Conservation (phyloP, 345 rosid species). For the Aquilaria malaccensis region DNA sequence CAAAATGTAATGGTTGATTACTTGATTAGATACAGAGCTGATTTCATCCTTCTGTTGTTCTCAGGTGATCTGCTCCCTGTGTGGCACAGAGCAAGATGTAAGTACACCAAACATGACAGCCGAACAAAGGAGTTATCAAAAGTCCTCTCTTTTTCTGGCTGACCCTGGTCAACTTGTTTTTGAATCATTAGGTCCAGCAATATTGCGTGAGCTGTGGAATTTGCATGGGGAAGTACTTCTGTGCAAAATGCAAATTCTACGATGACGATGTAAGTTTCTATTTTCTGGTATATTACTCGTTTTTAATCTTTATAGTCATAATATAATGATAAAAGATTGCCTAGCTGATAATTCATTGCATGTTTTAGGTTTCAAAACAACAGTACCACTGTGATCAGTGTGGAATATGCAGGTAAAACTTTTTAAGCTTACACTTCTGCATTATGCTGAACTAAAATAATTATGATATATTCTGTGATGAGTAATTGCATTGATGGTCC, state of each 20-base stretch:
- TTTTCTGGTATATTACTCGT: not conserved
- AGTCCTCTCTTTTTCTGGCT: not conserved
- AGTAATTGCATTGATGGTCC: no score
- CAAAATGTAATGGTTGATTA: no score
- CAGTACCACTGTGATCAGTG: slow-evolving; percentile 67
- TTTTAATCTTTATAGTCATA: not conserved
- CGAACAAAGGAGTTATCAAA: not conserved
- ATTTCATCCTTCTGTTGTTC: slow-evolving; percentile 3
- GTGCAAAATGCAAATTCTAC: slow-evolving; percentile 55
- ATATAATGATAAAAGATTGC: not conserved
- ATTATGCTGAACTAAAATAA: not conserved
- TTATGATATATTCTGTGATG: no score
- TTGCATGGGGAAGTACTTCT: slow-evolving; percentile 67
- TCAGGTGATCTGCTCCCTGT: slow-evolving; percentile 61
- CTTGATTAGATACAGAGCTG: not conserved
- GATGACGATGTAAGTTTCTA: slow-evolving; percentile 50
- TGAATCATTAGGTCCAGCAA: slow-evolving; percentile 34
- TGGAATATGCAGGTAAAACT: slow-evolving; percentile 56
- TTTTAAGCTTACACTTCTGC: not conserved
- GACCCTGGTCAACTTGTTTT: not conserved
- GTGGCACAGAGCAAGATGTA: slow-evolving; percentile 61
- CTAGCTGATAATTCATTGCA: not conserved
- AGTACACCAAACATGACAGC: slow-evolving; percentile 15
- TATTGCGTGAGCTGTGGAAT: slow-evolving; percentile 51
- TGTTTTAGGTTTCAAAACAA: slow-evolving; percentile 39